A percentile compares a stretch with the other conserved stretches of the same genome.
Evolutionary conservation across 179 eudicot genomes (phyloP).

Genomic region (Beta macrorhiza): DNA sequence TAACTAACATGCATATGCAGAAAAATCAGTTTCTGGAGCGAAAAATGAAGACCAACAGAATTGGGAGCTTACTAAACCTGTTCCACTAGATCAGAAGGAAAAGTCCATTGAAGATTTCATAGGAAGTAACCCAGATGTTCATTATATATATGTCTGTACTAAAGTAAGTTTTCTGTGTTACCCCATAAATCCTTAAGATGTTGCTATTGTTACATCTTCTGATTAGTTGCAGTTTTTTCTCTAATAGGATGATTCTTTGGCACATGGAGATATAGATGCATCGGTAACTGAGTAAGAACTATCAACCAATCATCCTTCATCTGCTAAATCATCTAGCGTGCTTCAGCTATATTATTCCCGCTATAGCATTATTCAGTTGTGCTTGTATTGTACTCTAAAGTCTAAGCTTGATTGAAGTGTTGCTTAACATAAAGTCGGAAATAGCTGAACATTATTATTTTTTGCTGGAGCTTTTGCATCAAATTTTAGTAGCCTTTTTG

Average conservation of each 20-base stretch:
- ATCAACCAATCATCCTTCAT: neutral
- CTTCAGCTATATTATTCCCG: neutral
- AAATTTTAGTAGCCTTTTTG: neutral
- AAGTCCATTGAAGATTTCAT: constrained; percentile 45
- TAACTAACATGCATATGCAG: constrained; percentile 35
- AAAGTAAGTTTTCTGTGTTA: constrained; percentile 45
- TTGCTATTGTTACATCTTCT: neutral
- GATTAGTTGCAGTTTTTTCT: neutral
- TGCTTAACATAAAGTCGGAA: neutral
- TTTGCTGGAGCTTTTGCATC: neutral
- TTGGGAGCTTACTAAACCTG: constrained; percentile 62
- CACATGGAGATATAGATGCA: constrained; percentile 16
- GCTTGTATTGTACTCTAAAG: neutral
- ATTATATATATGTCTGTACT: constrained; percentile 77
- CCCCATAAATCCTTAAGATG: neutral
- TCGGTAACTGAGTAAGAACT: constrained; percentile 8
- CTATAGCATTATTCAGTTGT: neutral
- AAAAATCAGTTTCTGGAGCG: constrained; percentile 41
- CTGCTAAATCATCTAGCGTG: neutral
- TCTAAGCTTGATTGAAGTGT: neutral
- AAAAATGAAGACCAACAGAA: constrained; percentile 33
- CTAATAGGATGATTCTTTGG: constrained; percentile 26
- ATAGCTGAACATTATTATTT: neutral
- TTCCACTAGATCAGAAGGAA: constrained; percentile 57
- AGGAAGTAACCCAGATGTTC: constrained; percentile 60